Evolutionary conservation across 768 basidiomycete species (phyloP), one percentile per base, ranked within the genome.

Genomic region (Lactifluus volemus): DNA sequence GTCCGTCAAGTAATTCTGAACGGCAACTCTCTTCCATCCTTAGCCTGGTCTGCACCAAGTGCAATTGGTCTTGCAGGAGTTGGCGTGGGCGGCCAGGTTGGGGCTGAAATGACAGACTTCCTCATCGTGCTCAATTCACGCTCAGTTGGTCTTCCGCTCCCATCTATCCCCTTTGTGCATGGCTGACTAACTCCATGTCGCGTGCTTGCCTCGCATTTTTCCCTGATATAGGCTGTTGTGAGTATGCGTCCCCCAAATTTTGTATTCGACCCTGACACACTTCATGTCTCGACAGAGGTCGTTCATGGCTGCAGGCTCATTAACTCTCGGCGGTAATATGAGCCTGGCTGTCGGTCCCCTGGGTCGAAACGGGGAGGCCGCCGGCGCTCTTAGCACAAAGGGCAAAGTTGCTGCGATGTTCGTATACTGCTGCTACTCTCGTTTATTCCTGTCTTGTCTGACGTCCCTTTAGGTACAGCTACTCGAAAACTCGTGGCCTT

Each of bases 351-450:
- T 97, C 0, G 96, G 96, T 3, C 96, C 96, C 10, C 76, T 98
- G 0, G 96, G 96, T 21, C 85, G 96, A 32, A 98, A 93, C 69
- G 91, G 89, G n/a, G 96, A 98, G 75, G 96, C 93, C 4, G 79
- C 78, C 3, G 94, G 92, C 17, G 78, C 91, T 0, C 65, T 98
- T 49, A 97, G 84, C 68, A 80, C 89, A 1, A 88, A 83, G 53
- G 95, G 95, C 49, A 90, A 86, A 69, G 76, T 97, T 5, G 91
- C 96, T 5, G 93, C 94, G 39, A 97, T 98, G 93, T 93, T 67
- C 64, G 76, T 63, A 9, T 9, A 36, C 17, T 55, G 49, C 25
- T 12, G 53, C 56, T 32, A 19, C n/a, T 14, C 14, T 34, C 30
- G 19, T 38, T 25, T 36, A 47, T 38, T 21, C 38, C 49, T 38